phyloP scores from a whole-genome alignment of 768 basidiomycete species.

The Lepiota venenata region DNA sequence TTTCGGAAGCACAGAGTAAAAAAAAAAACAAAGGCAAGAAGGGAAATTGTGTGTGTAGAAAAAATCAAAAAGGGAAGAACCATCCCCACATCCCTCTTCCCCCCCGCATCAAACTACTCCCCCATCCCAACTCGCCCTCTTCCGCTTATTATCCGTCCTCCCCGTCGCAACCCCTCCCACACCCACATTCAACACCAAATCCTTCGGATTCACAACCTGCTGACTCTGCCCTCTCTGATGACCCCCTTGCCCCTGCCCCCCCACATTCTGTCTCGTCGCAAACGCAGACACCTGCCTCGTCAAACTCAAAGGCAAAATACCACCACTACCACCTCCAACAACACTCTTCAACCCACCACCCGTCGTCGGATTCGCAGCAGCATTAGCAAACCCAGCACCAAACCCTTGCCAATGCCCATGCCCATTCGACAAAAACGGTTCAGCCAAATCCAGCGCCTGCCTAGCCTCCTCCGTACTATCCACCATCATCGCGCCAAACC shows the following conservation, averaged over 20 bases:
- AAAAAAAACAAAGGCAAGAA: neutral
- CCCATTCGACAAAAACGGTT: constrained; percentile 11
- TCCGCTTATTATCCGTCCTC: constrained; percentile 31
- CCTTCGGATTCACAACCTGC: constrained; percentile 33
- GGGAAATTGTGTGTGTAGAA: neutral
- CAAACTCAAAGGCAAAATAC: constrained; percentile 4
- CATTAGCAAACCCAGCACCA: neutral
- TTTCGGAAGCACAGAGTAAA: too few species aligned
- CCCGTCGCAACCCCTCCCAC: neutral
- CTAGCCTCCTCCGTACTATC: constrained; percentile 15
- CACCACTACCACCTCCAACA: constrained; percentile 2
- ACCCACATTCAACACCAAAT: constrained; percentile 23
- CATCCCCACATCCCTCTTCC: neutral
- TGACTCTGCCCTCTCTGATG: constrained; percentile 38
- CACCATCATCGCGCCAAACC: constrained; percentile 4
- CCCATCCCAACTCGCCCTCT: constrained; percentile 41
- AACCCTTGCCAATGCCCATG: constrained; percentile 8
- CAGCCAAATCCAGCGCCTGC: constrained; percentile 33
- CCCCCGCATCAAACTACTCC: constrained; percentile 14
- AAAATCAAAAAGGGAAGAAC: neutral
- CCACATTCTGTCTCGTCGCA: neutral
- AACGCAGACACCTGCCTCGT: constrained; percentile 8
- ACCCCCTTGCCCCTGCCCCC: constrained; percentile 13
- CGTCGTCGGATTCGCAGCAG: neutral
- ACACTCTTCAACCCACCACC: neutral